These are phyloP conservation scores for Neurospora sp. DNA, from an alignment of 2,329 filamentous ascomycete species.

Conservation along the genomic window DNA sequence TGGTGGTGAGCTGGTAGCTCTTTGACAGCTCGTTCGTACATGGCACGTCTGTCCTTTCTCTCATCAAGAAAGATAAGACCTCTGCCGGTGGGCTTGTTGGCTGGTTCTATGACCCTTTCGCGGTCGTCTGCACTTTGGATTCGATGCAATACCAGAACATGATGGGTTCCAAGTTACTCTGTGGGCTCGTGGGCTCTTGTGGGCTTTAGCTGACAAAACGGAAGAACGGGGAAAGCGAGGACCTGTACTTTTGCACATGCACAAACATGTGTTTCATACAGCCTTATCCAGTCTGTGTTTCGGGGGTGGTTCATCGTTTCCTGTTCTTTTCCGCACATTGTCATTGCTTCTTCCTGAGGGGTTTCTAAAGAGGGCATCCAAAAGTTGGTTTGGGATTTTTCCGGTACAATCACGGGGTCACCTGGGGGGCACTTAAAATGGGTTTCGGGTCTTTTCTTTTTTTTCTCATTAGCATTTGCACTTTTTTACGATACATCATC, in stretches of 20 bases:
- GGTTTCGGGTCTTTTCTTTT: neutral
- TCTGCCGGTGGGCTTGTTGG: slow-evolving; percentile 18
- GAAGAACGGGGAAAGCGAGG: neutral
- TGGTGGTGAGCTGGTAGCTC: slow-evolving; percentile 25
- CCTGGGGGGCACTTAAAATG: neutral
- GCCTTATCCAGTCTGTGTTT: neutral
- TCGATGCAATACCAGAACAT: slow-evolving; percentile 1
- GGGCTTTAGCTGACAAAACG: slow-evolving; percentile 10
- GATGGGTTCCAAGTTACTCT: slow-evolving; percentile 17
- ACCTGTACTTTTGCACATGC: neutral
- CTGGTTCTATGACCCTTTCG: slow-evolving; percentile 3
- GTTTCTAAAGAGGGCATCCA: slow-evolving; percentile 2
- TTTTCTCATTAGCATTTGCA: slow-evolving; percentile 2
- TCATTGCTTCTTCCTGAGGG: slow-evolving; percentile 12
- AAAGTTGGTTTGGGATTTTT: neutral
- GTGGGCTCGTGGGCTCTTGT: slow-evolving; percentile 18
- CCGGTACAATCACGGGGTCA: neutral
- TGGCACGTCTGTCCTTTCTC: slow-evolving; percentile 2
- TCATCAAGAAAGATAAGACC: neutral
- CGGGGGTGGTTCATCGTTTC: neutral
- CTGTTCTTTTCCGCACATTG: neutral
- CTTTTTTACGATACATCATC: neutral
- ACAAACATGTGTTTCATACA: neutral
- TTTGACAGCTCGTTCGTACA: slow-evolving; percentile 20
- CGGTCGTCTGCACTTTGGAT: neutral